Evolutionary conservation across 495 filamentous ascomycete genomes (phyloP), one percentile per base, ranked within the genome.

Genomic region (Lasiosphaeriaceae sp.): DNA sequence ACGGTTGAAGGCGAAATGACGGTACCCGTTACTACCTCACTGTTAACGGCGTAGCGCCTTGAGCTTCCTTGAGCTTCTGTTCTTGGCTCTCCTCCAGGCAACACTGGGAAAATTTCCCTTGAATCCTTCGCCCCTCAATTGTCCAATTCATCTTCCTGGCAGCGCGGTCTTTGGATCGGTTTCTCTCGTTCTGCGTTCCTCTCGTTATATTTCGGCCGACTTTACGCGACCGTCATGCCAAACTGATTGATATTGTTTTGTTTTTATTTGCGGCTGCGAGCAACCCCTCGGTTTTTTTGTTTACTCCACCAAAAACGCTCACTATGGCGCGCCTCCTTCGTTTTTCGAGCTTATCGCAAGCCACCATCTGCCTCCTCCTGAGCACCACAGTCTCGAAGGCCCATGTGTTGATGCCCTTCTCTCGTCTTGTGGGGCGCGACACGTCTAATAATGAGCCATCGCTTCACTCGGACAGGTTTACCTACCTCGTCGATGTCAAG

Each of bases 401-500:
- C 24, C 62, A 65, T 21, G 59, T 65, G 19, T 59, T 56, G 12
- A 50, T 66, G 22, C 63, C 59, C n/a, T 66, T 66, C 43, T 39
- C 54, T 11, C 50, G 51, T n/a, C 54, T 62, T 29, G 49, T 52
- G 16, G 12, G 47, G 2, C 63, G 59, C 54, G 60, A 37, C 48
- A 29, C 23, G 21, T 41, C 55, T 11, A 23, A 31, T 9, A 19
- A 8, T 8, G 16, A 52, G n/a, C 12, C 39, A 1, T 17, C 49
- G 5, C 54, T 66, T 17, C 12, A 8, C 1, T 37, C 52, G 7
- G 20, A 43, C 29, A 50, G 41, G 6, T 62, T 52, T 50, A 47
- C 52, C 12, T 90, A 88, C 59, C 77, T 77, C 60, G 77, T 81
- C 54, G 85, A 86, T 55, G 67, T 86, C 55, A 78, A 73, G 12